phyloP scores from a whole-genome alignment of 1,139 yeast genomes.

The Yamadazyma membranifaciens region DNA sequence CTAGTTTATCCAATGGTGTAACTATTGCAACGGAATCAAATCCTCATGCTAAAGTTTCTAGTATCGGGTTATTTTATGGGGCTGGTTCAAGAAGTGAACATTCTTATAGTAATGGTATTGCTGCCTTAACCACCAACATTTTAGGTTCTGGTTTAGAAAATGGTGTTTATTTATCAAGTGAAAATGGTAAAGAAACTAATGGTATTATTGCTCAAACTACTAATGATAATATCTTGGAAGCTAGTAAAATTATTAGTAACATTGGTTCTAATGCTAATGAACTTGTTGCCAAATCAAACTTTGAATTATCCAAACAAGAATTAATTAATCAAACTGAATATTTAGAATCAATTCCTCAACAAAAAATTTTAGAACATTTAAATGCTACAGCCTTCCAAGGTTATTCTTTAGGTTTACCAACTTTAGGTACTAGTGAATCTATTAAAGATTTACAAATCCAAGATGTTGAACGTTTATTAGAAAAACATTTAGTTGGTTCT shows the following conservation, averaged over 20 bases:
- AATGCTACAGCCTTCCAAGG: constrained; percentile 83
- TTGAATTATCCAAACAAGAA: constrained; percentile 33
- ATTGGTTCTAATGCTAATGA: constrained; percentile 36
- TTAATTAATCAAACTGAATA: constrained; percentile 39
- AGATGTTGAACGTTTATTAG: constrained; percentile 58
- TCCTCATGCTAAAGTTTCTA: constrained; percentile 53
- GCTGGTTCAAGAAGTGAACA: constrained; percentile 81
- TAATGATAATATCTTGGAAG: constrained; percentile 41
- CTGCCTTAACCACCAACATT: constrained; percentile 59
- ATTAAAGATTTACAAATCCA: constrained; percentile 52
- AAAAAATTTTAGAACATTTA: constrained; percentile 67
- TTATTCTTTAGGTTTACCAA: constrained; percentile 73
- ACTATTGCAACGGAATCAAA: constrained; percentile 69
- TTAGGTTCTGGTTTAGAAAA: constrained; percentile 40
- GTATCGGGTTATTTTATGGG: constrained; percentile 68
- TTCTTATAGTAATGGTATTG: constrained; percentile 76
- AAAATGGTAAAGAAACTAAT: constrained; percentile 51
- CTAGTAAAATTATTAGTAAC: constrained; percentile 37
- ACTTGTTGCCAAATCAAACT: constrained; percentile 33
- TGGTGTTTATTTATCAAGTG: constrained; percentile 48
- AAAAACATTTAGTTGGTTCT: constrained; percentile 56
- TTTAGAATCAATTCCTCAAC: constrained; percentile 45
- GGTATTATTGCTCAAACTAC: constrained; percentile 54
- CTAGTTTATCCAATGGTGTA: constrained; percentile 70
- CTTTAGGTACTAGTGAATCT: constrained; percentile 68